Conservation (phyloP, 1,139 yeast genomes). For the Spencermartinsiella ligniputridi region DNA sequence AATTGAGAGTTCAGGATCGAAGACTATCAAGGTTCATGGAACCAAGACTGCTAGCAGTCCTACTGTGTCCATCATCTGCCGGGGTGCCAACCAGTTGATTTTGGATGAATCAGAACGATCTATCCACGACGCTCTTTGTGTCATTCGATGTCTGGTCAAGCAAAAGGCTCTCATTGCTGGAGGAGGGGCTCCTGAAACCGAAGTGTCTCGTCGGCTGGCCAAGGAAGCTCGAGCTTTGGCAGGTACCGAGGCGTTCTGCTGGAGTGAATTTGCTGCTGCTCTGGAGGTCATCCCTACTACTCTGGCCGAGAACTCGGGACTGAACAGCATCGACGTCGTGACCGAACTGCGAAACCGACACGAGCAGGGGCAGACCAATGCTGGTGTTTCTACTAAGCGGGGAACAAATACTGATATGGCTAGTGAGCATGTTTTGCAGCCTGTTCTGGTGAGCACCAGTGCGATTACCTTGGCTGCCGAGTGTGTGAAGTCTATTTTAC, state of each 20-base stretch:
- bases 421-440: constrained; percentile 94
- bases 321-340: constrained; percentile 89
- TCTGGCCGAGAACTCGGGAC: constrained; percentile 95
- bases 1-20: constrained; percentile 87
- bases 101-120: constrained; percentile 97
- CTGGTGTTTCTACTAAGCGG: constrained; percentile 95
- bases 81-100: constrained; percentile 90
- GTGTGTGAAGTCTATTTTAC: constrained; percentile 89
- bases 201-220: constrained; percentile 74
- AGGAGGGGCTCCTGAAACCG: constrained; percentile 99
- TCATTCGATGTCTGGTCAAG: constrained; percentile 89
- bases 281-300: constrained; percentile 96
- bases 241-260: constrained; percentile 92
- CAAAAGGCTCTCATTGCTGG: constrained; percentile 95
- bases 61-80: constrained; percentile 88
- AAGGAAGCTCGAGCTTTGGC: constrained; percentile 73
- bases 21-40: constrained; percentile 86
- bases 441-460: constrained; percentile 89
- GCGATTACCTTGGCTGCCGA: constrained; percentile 94
- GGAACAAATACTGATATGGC: constrained; percentile 89
- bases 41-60: constrained; percentile 47
- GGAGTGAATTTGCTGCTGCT: constrained; percentile 94
- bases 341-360: constrained; percentile 92
- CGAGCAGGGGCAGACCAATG: constrained; percentile 83
- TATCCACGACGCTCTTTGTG: constrained; percentile 95